Percentiles rank a stretch among this genome's conserved stretches.
Evolutionary conservation across 108 stramenopile species (phyloP).

Genomic region (Stephanodiscus triporus): DNA sequence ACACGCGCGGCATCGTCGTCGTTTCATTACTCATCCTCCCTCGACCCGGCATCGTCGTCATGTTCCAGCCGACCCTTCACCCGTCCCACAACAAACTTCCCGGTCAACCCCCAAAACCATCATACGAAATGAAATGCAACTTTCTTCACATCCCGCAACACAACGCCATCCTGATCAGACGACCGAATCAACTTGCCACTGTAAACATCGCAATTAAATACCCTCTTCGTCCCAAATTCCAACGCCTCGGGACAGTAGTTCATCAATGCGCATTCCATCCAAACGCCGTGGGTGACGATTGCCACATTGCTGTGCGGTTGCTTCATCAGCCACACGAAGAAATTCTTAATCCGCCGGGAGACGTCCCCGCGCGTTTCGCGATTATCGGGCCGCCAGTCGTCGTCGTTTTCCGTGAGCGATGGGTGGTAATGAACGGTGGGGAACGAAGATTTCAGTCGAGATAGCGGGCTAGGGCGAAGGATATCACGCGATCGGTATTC

Average conservation of each 20-base stretch:
- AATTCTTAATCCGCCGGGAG: slow-evolving; percentile 46
- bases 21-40: too few relatives aligned
- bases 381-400: slow-evolving; percentile 53
- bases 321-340: slow-evolving; percentile 48
- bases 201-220: slow-evolving; percentile 80
- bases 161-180: neutral
- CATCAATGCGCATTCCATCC: slow-evolving; percentile 71
- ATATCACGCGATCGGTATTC: neutral
- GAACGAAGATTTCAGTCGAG: slow-evolving; percentile 47
- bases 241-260: slow-evolving; percentile 51
- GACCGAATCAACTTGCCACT: slow-evolving; percentile 21
- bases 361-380: slow-evolving; percentile 67
- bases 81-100: too few relatives aligned
- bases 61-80: too few relatives aligned
- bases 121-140: slow-evolving; percentile 6
- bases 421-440: slow-evolving; percentile 57
- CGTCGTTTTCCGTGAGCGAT: slow-evolving; percentile 62
- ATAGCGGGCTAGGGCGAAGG: slow-evolving; percentile 22
- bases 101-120: neutral
- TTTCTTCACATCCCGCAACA: slow-evolving; percentile 19
- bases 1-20: too few relatives aligned
- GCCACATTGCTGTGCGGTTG: slow-evolving; percentile 63
- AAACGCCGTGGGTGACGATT: slow-evolving; percentile 82
- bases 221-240: slow-evolving; percentile 59
- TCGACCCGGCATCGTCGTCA: too few relatives aligned